phyloP scores from a whole-genome alignment of 2,329 filamentous ascomycete species.

The Fusarium miscanthi region DNA sequence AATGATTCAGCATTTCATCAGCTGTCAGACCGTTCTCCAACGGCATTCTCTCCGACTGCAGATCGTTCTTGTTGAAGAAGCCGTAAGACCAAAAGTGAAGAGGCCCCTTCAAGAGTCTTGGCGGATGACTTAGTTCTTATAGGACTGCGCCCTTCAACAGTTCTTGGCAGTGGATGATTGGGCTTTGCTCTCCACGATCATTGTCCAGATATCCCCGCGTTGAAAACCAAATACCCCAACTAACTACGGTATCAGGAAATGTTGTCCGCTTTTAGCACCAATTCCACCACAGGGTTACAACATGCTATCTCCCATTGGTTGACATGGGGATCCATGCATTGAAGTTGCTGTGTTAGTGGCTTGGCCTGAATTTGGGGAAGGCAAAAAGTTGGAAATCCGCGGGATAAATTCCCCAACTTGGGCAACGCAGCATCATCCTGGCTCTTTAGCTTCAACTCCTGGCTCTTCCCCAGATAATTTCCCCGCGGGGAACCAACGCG shows the following conservation, averaged over 20 bases:
- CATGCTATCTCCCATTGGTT: accelerated
- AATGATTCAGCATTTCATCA: too few relatives aligned
- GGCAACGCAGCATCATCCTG: not conserved
- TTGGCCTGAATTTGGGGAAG: not conserved
- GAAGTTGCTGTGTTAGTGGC: not conserved
- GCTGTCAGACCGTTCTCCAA: accelerated
- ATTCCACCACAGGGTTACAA: not conserved
- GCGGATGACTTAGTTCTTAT: too few relatives aligned
- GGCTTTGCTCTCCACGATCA: too few relatives aligned
- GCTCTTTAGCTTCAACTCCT: not conserved
- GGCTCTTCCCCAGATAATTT: not conserved
- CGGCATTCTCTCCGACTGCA: not conserved
- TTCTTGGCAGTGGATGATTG: too few relatives aligned
- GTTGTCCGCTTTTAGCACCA: not conserved
- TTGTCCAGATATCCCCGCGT: not conserved
- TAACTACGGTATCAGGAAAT: not conserved
- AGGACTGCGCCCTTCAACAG: too few relatives aligned
- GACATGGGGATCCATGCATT: too few relatives aligned
- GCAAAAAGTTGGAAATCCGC: not conserved
- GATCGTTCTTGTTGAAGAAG: too few relatives aligned
- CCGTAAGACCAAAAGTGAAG: too few relatives aligned
- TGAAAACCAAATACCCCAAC: not conserved
- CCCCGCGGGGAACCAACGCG: not conserved
- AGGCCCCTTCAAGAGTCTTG: too few relatives aligned
- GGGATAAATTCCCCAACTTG: not conserved